Base-by-base conservation (phyloP, 352 stramenopile genomes). In the Phytophthora litchii region DNA sequence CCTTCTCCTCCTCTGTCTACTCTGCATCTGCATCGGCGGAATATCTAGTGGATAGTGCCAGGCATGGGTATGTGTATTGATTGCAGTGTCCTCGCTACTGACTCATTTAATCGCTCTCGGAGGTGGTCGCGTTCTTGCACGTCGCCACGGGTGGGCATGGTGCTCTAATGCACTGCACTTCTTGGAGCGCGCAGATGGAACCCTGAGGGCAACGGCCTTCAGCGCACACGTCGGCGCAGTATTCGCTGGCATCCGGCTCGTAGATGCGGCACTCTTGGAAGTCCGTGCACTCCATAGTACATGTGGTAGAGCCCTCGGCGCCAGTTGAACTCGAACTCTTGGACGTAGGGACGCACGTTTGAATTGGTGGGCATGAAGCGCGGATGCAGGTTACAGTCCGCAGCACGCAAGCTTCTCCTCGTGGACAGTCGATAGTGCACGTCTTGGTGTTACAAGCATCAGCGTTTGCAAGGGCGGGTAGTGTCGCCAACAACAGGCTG, bases 221-320 rank as follows among this genome's bases (percentile, higher is more conserved):
- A 16, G 25, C 3, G 37, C 49, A 66, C 25, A 51, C 35, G 43
- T 52, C 43, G n/a, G 35, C 42, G 51, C 51, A 56, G 19, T 61
- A 66, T 11, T 67, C 43, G 19, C 42, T 54, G 4, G n/a, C 44
- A 42, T 61, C 50, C 0, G 16, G 25, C 13, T 43, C 42, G 35
- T 67, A 55, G 25, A 61, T 46, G 16, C 46, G 42, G 32, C 58
- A 61, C 23, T 49, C 29, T n/a, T 63, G 45, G 37, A 51, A 56
- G 19, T 47, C 54, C 4, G 19, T 45, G 16, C 54, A 62, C 31
- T 37, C 9, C 54, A 41, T 55, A 11, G 19, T 42, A 12, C 54
- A 55, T 29, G 16, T 14, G 3, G 35, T 19, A 13, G 48, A 60
- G 10, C 6, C 29, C 17, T 51, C 46, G 23, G 5, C 21, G 5